Evolutionary conservation across 257 asterid genomes (phyloP), one percentile per base, ranked within the genome.

Genomic region (Eucommia ulmoides): DNA sequence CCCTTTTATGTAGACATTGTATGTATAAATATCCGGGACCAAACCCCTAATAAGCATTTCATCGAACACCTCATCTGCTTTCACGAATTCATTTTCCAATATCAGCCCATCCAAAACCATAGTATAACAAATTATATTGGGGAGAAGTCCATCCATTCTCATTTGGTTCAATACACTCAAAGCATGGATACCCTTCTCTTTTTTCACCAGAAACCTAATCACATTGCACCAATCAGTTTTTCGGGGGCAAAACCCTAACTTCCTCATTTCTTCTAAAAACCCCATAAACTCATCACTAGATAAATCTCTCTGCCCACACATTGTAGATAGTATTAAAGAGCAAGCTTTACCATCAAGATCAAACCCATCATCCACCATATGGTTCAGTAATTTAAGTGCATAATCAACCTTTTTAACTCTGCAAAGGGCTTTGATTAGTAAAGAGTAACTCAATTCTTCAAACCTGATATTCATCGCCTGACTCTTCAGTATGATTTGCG

Each of bases 1-100:
- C 20, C 91, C 78, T 45, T 41, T 56, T 12, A 83, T 74, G 59
- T 70, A 75, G 55, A 65, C 65, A 62, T 73, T 87, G 70, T 72
- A 87, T 8, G 91, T 87, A 49, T 29, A 38, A 35, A 74, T 53
- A 62, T 81, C 72, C n/a, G 94, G 94, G 52, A 56, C 68, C 61
- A 78, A 65, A 7, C 93, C 93, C 33, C 55, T 50, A 23, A 81
- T 83, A 60, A 87, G 83, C 84, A 87, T 55, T 73, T 87, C 83
- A 65, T 87, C 97, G 19, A 87, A 83, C 93, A 83, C 54, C 26
- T 80, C 61, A 41, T 81, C 91, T 3, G 79, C 93, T 22, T 25
- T 55, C 41, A 1, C 24, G 23, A 58, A 83, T 41, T 72, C 74
- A 51, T 60, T 59, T 44, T 70, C 68, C 22, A 4, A 19, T n/a